phyloP scores from a whole-genome alignment of 306 rosid genomes.

The Prunus dulcis region DNA sequence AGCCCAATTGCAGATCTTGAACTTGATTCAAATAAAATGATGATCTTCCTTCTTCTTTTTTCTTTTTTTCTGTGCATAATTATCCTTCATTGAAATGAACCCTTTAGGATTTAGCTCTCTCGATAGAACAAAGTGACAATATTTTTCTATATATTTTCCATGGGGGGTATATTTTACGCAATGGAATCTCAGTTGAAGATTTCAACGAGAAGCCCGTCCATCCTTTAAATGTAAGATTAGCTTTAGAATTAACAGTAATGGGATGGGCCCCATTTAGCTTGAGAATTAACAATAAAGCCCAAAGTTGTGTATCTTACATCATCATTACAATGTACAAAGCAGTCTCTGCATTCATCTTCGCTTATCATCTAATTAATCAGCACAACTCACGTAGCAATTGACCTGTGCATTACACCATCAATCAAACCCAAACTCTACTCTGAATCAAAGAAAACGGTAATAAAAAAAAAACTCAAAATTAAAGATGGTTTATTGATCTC shows the following conservation, averaged over 20 bases:
- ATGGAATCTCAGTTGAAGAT: too few species aligned
- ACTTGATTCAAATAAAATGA: too few species aligned
- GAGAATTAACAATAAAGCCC: too few species aligned
- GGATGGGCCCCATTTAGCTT: neutral
- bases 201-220: too few species aligned
- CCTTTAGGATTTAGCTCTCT: neutral
- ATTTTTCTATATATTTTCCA: neutral
- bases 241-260: neutral
- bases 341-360: too few species aligned
- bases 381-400: neutral
- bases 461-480: neutral
- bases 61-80: neutral
- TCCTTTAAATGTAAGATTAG: neutral
- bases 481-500: neutral
- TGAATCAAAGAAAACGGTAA: neutral
- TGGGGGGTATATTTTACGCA: too few species aligned
- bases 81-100: neutral
- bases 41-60: too few species aligned
- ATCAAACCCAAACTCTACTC: constrained; percentile 2
- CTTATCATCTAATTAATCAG: too few species aligned
- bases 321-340: too few species aligned
- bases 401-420: neutral
- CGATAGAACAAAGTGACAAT: neutral
- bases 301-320: too few species aligned
- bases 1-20: neutral